These are phyloP conservation scores for Kwoniella botswanensis DNA, from an alignment of 768 basidiomycete species.

Conservation along the genomic window DNA sequence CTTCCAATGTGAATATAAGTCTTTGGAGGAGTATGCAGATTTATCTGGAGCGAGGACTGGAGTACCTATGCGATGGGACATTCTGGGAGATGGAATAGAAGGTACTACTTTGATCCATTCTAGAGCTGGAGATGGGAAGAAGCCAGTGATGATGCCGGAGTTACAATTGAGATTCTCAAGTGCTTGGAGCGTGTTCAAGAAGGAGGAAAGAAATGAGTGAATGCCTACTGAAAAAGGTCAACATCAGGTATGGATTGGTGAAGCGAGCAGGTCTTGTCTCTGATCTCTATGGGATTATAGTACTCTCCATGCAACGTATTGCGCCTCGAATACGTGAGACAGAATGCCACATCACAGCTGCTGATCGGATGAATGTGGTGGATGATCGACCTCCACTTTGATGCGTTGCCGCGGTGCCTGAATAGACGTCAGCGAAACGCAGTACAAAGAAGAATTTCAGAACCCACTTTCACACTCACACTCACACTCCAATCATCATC, in stretches of 20 bases:
- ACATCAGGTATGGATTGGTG: too few species aligned
- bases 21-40: background rate
- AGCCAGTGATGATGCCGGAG: background rate
- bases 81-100: background rate
- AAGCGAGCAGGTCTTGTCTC: too few species aligned
- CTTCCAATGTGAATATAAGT: background rate
- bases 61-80: background rate
- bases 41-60: background rate
- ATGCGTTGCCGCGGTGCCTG: background rate
- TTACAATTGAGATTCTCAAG: background rate
- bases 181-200: background rate
- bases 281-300: too few species aligned
- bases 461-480: background rate
- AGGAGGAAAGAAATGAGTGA: background rate
- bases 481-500: background rate
- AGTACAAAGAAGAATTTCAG: background rate
- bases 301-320: too few species aligned
- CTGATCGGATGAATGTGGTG: too few species aligned
- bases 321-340: too few species aligned
- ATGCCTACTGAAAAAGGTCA: too few species aligned
- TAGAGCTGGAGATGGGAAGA: background rate
- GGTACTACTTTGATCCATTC: background rate
- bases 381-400: too few species aligned
- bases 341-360: too few species aligned
- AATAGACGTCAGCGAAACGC: slow-evolving; percentile 1